phyloP scores from a whole-genome alignment of 2,329 filamentous ascomycete genomes.

The Peltaster fructicola region DNA sequence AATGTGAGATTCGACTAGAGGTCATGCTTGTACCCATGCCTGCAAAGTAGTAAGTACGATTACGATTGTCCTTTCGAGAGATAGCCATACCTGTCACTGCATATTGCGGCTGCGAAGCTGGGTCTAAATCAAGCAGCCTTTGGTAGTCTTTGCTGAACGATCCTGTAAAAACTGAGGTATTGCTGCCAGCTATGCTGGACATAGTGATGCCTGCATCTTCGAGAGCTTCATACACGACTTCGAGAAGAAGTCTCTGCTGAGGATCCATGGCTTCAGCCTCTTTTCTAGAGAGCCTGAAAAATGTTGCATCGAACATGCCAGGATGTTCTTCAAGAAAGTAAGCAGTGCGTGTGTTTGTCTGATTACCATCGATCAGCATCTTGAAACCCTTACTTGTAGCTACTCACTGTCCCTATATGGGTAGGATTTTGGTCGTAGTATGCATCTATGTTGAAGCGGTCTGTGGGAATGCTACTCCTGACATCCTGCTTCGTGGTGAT shows the following conservation, averaged over 20 bases:
- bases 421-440: constrained; percentile 10
- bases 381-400: too few relatives aligned
- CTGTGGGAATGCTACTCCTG: constrained; percentile 7
- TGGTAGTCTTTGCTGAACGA: constrained; percentile 10
- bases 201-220: constrained; percentile 6
- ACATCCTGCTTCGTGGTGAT: constrained; percentile 6
- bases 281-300: constrained; percentile 9
- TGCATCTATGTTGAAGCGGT: constrained; percentile 9
- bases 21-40: constrained; percentile 8
- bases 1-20: constrained; percentile 11
- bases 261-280: constrained; percentile 13
- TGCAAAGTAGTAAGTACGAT: constrained; percentile 1
- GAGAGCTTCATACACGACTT: constrained; percentile 8
- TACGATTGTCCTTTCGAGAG: too few relatives aligned
- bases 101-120: constrained; percentile 9
- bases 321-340: constrained; percentile 13
- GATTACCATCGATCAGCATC: constrained; percentile 1
- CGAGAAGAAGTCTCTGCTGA: constrained; percentile 13
- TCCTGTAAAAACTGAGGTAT: constrained; percentile 10
- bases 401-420: constrained; percentile 2
- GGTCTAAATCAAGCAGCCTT: constrained; percentile 9
- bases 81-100: constrained; percentile 8
- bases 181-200: constrained; percentile 3
- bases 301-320: constrained; percentile 9
- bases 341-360: constrained; percentile 1